Conservation (phyloP, 176 grass and related monocot species). For the Puccinellia tenuiflora region DNA sequence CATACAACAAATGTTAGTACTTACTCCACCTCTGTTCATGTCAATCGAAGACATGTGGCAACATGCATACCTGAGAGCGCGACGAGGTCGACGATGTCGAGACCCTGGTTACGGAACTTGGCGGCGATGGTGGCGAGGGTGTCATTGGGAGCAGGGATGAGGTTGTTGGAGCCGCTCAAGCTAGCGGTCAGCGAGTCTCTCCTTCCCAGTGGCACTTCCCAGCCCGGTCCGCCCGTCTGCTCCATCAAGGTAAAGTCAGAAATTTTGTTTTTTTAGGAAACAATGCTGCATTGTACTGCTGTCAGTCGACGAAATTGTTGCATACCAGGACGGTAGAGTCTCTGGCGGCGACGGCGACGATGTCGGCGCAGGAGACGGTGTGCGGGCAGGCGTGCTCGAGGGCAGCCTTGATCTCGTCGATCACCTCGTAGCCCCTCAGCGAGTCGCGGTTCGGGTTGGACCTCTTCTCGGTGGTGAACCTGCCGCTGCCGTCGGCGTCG, state of each 20-base stretch:
- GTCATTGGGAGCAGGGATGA: conserved; percentile 78
- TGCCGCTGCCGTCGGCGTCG: no score
- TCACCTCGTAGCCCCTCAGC: no score
- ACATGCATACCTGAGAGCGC: conserved; percentile 43
- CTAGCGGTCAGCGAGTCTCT: conserved; percentile 65
- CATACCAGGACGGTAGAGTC: conserved; percentile 69
- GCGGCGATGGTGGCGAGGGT: conserved; percentile 48
- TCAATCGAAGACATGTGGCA: background rate
- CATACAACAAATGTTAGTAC: background rate
- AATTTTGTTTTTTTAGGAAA: background rate
- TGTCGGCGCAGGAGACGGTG: conserved; percentile 76
- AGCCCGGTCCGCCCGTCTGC: conserved; percentile 51
- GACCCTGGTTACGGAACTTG: conserved; percentile 72
- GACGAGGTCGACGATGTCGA: conserved; percentile 65
- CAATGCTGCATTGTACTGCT: background rate
- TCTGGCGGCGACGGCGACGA: conserved; percentile 54
- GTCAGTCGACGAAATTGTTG: background rate
- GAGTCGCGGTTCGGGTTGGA: no score
- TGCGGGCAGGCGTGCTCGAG: no score
- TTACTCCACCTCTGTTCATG: background rate
- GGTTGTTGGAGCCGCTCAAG: conserved; percentile 66
- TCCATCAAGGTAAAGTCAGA: background rate
- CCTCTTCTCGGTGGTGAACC: no score
- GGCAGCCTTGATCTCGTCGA: no score
- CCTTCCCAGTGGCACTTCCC: conserved; percentile 59